Evolutionary conservation across 441 rosid species (phyloP).

Genomic region (Croton laevigatus): DNA sequence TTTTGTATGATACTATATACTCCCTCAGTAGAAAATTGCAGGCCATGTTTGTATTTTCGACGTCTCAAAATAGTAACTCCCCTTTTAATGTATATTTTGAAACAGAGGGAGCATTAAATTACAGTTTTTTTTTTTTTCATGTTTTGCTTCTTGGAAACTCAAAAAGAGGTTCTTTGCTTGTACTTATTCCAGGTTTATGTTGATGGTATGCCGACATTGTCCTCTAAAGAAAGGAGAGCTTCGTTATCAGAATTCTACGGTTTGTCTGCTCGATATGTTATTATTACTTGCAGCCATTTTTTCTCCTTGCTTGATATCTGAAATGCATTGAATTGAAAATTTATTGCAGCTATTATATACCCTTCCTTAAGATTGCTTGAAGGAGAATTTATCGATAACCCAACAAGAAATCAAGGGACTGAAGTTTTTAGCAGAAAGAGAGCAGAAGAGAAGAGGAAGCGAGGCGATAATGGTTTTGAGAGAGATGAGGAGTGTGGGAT

Average conservation of each 20-base stretch:
- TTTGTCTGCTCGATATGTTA: conserved; percentile 21
- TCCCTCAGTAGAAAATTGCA: too few species aligned
- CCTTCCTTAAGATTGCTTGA: conserved; percentile 62
- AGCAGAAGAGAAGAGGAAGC: conserved; percentile 32
- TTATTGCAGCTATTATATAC: conserved; percentile 55
- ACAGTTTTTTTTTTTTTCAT: background rate
- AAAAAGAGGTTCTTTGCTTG: conserved; percentile 10
- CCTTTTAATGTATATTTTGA: too few species aligned
- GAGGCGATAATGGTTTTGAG: conserved; percentile 33
- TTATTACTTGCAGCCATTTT: background rate
- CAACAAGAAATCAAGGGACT: conserved; percentile 18
- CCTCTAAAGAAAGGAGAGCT: conserved; percentile 60
- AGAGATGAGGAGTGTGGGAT: conserved; percentile 64
- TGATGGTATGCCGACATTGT: conserved; percentile 58
- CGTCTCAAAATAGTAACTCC: too few species aligned
- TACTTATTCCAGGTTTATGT: conserved; percentile 46
- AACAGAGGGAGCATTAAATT: background rate
- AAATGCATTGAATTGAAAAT: conserved; percentile 13
- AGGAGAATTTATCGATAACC: conserved; percentile 32
- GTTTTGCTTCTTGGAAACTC: background rate
- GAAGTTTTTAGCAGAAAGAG: conserved; percentile 30
- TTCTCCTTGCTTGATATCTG: conserved; percentile 3
- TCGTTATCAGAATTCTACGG: conserved; percentile 64
- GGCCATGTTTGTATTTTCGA: too few species aligned
- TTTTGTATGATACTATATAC: too few species aligned